Conservation (phyloP, 768 basidiomycete species). For the Tephrocybe sp. region DNA sequence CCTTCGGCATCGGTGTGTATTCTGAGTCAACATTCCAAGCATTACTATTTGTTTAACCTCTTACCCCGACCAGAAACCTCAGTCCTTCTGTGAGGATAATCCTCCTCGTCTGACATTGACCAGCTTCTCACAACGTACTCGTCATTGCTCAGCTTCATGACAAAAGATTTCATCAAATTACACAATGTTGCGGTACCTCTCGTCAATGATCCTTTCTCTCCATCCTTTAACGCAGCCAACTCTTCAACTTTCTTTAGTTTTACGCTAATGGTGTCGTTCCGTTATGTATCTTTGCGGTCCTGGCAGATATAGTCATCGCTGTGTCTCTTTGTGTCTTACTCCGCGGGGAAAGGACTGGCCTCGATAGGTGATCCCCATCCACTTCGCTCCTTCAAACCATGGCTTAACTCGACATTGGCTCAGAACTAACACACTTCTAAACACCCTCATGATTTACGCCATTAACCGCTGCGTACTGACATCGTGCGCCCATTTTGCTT, state of each 20-base stretch:
- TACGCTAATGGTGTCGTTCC: neutral
- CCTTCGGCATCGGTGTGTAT: neutral
- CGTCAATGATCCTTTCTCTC: neutral
- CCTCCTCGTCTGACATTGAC: neutral
- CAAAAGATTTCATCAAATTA: neutral
- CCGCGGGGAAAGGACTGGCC: neutral
- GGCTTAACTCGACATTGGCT: neutral
- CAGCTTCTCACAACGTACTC: neutral
- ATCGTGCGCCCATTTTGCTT: neutral
- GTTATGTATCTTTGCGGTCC: neutral
- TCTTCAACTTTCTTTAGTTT: neutral
- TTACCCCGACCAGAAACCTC: neutral
- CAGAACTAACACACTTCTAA: constrained; percentile 3
- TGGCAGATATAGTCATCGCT: neutral
- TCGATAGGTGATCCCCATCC: neutral
- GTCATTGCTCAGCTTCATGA: neutral
- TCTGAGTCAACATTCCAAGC: too few relatives aligned
- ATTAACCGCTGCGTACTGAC: constrained; percentile 3
- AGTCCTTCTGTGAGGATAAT: neutral
- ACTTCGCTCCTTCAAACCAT: neutral
- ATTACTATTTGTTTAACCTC: neutral
- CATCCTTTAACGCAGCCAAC: neutral
- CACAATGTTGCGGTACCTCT: neutral
- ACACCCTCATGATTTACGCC: constrained; percentile 3
- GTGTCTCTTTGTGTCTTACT: neutral